A percentile compares a stretch with the other conserved stretches of the same genome.
These are phyloP conservation scores for Triticum aestivum DNA, from an alignment of 176 grass and related monocot genomes.

Conservation along the genomic window IWGSC_CS_RefSeq_v2.1 NC_057804.1:467168559-467169058, in stretches of 20 bases:
- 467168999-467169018: background rate
- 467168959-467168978: background rate
- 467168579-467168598: background rate
- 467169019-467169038: background rate
- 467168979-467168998: background rate
- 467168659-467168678: background rate
- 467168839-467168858: background rate
- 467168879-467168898: background rate
- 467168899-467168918: background rate
- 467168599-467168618: background rate
- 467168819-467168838: background rate
- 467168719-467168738: background rate
- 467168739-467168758: background rate
- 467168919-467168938: too few species aligned
- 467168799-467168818: background rate
- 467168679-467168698: background rate
- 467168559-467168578: background rate
- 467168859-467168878: background rate
- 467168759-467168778: background rate
- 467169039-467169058: constrained; percentile 1
- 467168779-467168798: background rate
- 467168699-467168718: background rate
- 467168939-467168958: too few species aligned
- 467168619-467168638: background rate
- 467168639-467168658: background rate